Evolutionary conservation across 2,329 filamentous ascomycete species (phyloP), one percentile per base, ranked within the genome.

Genomic region (Neofusicoccum sp.): DNA sequence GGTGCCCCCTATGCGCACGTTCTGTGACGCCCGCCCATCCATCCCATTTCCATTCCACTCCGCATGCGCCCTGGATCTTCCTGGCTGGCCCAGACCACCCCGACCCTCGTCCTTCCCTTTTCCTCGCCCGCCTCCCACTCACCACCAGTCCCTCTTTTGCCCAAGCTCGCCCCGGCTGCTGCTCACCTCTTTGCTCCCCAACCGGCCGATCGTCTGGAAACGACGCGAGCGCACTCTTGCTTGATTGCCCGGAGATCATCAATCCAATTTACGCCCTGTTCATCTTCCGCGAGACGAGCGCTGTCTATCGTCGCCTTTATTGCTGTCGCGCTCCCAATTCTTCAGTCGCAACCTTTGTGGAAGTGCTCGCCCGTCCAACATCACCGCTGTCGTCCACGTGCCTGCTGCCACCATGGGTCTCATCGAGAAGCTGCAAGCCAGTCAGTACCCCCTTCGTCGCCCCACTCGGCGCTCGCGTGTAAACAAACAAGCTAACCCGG

Each of bases 391-490:
- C 49, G 26, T 40, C n/a, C 26, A 30, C 16, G 8, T 30, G 26
- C 7, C 48, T 43, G 31, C 40, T 36, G 40, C 62, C 70, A 71
- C 58, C 45, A 76, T 76, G 73, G 73, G 73, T 65, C 63, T 75
- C 61, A 65, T 76, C 61, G 73, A 76, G 57, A 75, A 74, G 61
- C 65, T 76, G n/a, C 73, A 75, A 70, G 71, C 72, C 60, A 74
- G 73, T 76, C 71, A 60, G 73, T 67, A 64, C 59, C 44, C 60
- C 47, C 28, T 34, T 54, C 12, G 26, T 30, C 20, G 12, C 26
- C 14, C 5, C 36, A n/a, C 26, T 4, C 38, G 16, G 26, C 28
- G 34, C 30, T 12, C 40, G 14, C 33, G 9, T 16, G 43, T 41
- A 20, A 38, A 36, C n/a, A n/a, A n/a, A n/a, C n/a, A 16, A n/a